Evolutionary conservation across 768 basidiomycete species (phyloP).

Genomic region (Mrakia frigida): DNA sequence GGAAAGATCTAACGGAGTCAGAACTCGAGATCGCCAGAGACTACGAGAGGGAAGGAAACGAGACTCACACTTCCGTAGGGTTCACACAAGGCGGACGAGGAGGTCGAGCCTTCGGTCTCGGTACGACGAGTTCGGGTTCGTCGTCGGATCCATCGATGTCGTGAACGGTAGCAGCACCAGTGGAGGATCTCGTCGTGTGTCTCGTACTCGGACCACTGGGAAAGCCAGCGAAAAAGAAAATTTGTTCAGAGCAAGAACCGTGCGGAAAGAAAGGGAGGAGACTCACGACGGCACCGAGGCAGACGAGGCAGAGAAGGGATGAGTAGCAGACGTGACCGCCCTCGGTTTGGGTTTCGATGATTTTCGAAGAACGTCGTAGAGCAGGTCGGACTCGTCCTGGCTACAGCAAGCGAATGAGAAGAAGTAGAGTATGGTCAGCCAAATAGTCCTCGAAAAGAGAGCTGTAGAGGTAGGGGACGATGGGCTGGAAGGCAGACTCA

Average conservation of each 20-base stretch:
- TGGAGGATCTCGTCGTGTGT: neutral
- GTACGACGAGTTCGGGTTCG: neutral
- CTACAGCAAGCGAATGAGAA: no score
- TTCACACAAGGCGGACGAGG: neutral
- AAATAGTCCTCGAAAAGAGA: no score
- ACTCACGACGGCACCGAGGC: neutral
- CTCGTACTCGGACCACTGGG: neutral
- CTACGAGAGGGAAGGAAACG: no score
- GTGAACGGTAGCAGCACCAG: neutral
- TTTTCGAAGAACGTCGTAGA: no score
- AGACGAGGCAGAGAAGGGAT: no score
- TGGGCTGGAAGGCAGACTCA: neutral
- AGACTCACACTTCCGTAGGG: constrained; percentile 9
- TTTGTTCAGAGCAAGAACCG: neutral
- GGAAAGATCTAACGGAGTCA: neutral
- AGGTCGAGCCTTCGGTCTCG: neutral
- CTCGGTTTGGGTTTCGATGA: no score
- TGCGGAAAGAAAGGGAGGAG: neutral
- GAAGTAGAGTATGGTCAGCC: no score
- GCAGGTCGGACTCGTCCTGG: no score
- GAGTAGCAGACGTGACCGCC: no score
- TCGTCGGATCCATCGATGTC: neutral
- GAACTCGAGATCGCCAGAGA: neutral
- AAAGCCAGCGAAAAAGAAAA: neutral
- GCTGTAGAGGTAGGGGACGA: neutral